These are phyloP conservation scores for Paramecium biaurelia DNA, from an alignment of 73 alveolate species.

Conservation along the genomic window DNA sequence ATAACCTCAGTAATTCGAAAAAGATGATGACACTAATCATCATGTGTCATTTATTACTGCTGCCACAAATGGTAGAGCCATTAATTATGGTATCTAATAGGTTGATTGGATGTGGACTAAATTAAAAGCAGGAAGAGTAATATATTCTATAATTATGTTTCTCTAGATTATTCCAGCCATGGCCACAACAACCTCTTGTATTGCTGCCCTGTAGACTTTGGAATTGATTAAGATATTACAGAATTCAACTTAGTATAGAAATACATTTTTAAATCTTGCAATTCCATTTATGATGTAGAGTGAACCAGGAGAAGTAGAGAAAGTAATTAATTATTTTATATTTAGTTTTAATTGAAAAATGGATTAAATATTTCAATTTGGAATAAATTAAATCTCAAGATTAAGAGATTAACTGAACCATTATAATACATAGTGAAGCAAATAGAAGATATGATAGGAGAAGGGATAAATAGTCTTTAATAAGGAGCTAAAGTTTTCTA, in stretches of 20 bases:
- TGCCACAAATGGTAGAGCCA: constrained; percentile 86
- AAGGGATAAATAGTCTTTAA: not conserved
- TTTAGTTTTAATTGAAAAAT: not conserved
- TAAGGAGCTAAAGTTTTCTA: not conserved
- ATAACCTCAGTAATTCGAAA: constrained; percentile 82
- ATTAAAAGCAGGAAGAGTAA: constrained; percentile 90
- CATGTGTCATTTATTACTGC: constrained; percentile 91
- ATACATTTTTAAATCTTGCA: not conserved
- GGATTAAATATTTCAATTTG: not conserved
- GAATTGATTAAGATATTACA: not conserved
- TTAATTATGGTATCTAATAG: constrained; percentile 77
- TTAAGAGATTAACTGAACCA: not conserved
- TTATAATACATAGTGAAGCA: not conserved
- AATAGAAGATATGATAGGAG: not conserved
- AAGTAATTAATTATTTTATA: not conserved
- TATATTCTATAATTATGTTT: not conserved
- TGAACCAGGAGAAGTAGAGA: not conserved
- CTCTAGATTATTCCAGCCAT: constrained; percentile 90
- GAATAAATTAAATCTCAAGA: not conserved
- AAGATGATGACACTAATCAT: constrained; percentile 89
- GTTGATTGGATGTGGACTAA: constrained; percentile 94
- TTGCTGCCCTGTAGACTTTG: not conserved
- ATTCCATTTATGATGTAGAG: not conserved
- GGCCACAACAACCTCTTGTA: constrained; percentile 75
- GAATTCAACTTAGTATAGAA: not conserved